Evolutionary conservation across 371 early-diverging fungal species (phyloP).

Genomic region (Zopfochytrium polystomum): DNA sequence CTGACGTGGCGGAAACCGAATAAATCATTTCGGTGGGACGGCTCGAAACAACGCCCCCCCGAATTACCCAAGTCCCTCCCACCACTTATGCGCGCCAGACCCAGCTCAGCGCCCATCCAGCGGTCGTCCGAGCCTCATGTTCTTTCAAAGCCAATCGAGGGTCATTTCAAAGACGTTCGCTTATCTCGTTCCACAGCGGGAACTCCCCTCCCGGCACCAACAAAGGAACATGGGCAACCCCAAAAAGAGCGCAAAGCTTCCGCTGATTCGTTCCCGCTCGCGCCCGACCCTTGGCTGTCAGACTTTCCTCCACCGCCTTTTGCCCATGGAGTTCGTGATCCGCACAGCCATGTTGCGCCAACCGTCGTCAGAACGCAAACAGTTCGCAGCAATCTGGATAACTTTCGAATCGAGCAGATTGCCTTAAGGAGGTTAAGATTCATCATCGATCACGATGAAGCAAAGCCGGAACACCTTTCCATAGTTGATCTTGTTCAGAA

Average conservation of each 20-base stretch:
- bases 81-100: too few relatives aligned
- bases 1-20: too few relatives aligned
- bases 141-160: neutral
- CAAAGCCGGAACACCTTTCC: conserved; percentile 38
- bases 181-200: neutral
- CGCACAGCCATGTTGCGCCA: conserved; percentile 25
- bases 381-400: conserved; percentile 38
- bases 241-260: too few relatives aligned
- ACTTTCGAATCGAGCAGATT: conserved; percentile 43
- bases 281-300: neutral
- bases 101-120: neutral
- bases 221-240: too few relatives aligned
- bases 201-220: neutral
- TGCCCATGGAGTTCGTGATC: too few relatives aligned
- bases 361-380: conserved; percentile 31
- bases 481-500: conserved; percentile 41
- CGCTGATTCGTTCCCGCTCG: neutral
- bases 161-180: too few relatives aligned
- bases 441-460: conserved; percentile 39
- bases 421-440: conserved; percentile 39
- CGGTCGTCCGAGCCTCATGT: neutral
- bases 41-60: too few relatives aligned
- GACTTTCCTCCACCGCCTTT: neutral
- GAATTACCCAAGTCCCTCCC: too few relatives aligned
- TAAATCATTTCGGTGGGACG: too few relatives aligned